Evolutionary conservation across 1,139 yeast genomes (phyloP), one percentile per base, ranked within the genome.

Genomic region (Taiozyma sp.): DNA sequence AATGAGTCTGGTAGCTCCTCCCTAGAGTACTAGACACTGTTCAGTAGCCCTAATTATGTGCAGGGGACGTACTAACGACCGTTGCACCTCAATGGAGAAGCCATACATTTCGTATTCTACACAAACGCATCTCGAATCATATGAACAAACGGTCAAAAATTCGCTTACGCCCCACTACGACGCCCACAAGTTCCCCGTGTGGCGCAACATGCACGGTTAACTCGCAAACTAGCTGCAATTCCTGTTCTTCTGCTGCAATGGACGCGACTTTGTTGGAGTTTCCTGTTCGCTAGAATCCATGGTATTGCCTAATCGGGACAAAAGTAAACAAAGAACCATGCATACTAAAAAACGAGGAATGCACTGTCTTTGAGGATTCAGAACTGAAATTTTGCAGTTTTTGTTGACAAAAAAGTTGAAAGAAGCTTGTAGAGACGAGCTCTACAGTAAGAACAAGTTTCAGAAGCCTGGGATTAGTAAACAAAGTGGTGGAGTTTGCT

Each of bases 291-390:
- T 37, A 14, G 19, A 37, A 37, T 37, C 19, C 41, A 19, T 11
- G 13, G 2, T 6, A 16, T 47, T 37, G 42, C 55, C 53, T 10
- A 24, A 48, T 52, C n/a, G n/a, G 56, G 55, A 3, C 44, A 50
- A 52, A 50, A 2, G 57, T 52, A 52, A 54, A 54, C 52, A 53
- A 43, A 24, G 11, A 11, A 19, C 4, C 24, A 37, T 37, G 41
- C 7, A 11, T 14, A 37, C 41, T 37, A 16, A 37, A 21, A 32
- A 35, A 10, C 13, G 13, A 44, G 28, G 30, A 41, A 26, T 16
- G 21, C 19, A 40, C 9, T 9, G 19, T 16, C n/a, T 37, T 7
- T 29, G n/a, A n/a, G 30, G 4, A 16, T 35, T 42, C 30, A 39
- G 6, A n/a, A 6, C 28, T 13, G 24, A 9, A 34, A 16, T 6